Evolutionary conservation across 148 eudicot genomes (phyloP), one percentile per base, ranked within the genome.

Genomic region (Camellia granthamiana): DNA sequence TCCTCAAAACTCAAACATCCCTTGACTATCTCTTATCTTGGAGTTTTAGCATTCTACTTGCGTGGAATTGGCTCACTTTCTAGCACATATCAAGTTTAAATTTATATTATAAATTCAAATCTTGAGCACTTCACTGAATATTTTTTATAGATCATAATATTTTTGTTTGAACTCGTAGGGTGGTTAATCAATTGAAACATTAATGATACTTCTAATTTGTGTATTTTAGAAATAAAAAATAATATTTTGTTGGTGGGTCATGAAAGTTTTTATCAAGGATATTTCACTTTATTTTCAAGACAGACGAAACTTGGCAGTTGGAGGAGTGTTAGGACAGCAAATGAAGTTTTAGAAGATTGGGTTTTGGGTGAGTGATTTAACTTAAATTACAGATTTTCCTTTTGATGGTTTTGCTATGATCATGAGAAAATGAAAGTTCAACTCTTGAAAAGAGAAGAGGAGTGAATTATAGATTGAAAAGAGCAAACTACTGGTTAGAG

Each of bases 21-120:
- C 38, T 30, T 30, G 38, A 30, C 38, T 30, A 30, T 30, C 38
- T 30, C 38, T 30, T 30, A 30, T 30, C 38, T 30, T 30, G 38
- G 38, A 30, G 38, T 30, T 30, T 30, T 30, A 30, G 38, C 1
- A 30, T 30, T 30, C 38, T 30, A 30, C 38, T 30, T 30, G 38
- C 38, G 38, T 30, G 38, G 2, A 62, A 49, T 5, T 44, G 13
- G 16, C 68, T 58, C 69, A 69, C 23, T 52, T 69, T 69, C 54
- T 18, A n/a, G 18, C 73, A 30, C 38, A 30, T 30, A 30, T 30
- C 38, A 30, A 30, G 38, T 30, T 30, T 30, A 30, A 30, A 30
- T 82, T 77, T 84, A 86, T 86, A 52, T 63, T 76, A 61, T 68
- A 76, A 76, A 23, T 58, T 62, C 67, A 76, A 64, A 21, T 42